Evolutionary conservation across 164 flowering plant genomes (phyloP).

Genomic region (Nymphaea thermarum): DNA sequence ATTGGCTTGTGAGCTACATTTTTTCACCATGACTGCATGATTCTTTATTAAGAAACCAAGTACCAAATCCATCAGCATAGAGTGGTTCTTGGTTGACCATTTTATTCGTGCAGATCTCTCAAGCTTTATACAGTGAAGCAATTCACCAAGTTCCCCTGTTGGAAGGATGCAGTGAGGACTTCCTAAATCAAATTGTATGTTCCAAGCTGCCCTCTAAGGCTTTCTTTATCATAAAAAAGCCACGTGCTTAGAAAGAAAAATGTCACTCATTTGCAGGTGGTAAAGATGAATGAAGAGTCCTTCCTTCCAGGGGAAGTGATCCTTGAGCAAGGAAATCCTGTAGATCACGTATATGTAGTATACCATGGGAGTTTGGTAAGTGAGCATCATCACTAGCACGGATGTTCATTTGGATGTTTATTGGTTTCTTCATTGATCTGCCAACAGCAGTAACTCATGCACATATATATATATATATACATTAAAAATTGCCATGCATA

Average conservation of each 20-base stretch:
- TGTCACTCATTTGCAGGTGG: constrained; percentile 32
- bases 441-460: too few species aligned
- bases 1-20: too few species aligned
- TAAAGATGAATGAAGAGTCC: constrained; percentile 68
- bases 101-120: constrained; percentile 53
- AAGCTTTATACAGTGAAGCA: constrained; percentile 42
- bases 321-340: constrained; percentile 70
- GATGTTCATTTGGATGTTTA: too few species aligned
- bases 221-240: constrained; percentile 4
- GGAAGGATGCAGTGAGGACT: constrained; percentile 66
- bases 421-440: too few species aligned
- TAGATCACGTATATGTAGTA: constrained; percentile 77
- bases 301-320: constrained; percentile 88
- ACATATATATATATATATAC: too few species aligned
- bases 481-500: too few species aligned
- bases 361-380: constrained; percentile 67
- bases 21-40: too few species aligned
- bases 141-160: constrained; percentile 63
- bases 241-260: too few species aligned
- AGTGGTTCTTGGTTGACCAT: too few species aligned
- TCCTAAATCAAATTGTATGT: constrained; percentile 83
- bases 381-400: too few species aligned
- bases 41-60: too few species aligned
- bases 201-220: background rate
- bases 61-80: too few species aligned